Percentiles rank a stretch among this genome's conserved stretches.
phyloP scores from a whole-genome alignment of 352 stramenopile species.

The Peronosclerospora sorghi region DNA sequence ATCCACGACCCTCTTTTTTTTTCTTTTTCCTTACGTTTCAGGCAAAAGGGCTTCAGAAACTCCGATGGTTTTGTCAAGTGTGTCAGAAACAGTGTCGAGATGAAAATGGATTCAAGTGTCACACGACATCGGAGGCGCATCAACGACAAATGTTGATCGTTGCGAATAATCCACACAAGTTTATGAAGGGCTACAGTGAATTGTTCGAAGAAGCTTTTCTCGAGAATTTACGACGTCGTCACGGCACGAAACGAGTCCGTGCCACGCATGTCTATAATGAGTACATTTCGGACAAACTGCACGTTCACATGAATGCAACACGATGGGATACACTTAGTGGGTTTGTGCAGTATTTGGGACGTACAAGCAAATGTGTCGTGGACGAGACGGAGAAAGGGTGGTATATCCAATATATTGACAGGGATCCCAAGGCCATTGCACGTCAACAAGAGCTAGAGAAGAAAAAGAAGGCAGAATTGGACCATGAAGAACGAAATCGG shows the following conservation, averaged over 20 bases:
- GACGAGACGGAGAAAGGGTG: constrained; percentile 98
- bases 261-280: constrained; percentile 98
- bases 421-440: constrained; percentile 86
- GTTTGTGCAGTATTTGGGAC: constrained; percentile 98
- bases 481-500: constrained; percentile 81
- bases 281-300: constrained; percentile 97
- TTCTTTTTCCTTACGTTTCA: constrained; percentile 20
- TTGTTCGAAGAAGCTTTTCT: constrained; percentile 94
- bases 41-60: constrained; percentile 95
- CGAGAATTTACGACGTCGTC: constrained; percentile 88
- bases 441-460: constrained; percentile 80
- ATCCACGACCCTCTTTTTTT: not conserved
- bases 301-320: constrained; percentile 99
- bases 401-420: constrained; percentile 95
- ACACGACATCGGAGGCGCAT: constrained; percentile 95
- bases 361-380: constrained; percentile 92
- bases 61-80: constrained; percentile 99
- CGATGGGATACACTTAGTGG: constrained; percentile 93
- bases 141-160: constrained; percentile 98
- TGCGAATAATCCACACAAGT: constrained; percentile 89
- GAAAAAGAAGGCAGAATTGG: constrained; percentile 83
- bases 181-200: constrained; percentile 88
- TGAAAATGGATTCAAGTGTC: constrained; percentile 99
- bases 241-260: constrained; percentile 94
- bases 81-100: constrained; percentile 99